Percentiles rank a stretch among this genome's conserved stretches.
Conservation (phyloP, 2,329 filamentous ascomycete genomes). For the Rhinocladiella mackenziei region DNA sequence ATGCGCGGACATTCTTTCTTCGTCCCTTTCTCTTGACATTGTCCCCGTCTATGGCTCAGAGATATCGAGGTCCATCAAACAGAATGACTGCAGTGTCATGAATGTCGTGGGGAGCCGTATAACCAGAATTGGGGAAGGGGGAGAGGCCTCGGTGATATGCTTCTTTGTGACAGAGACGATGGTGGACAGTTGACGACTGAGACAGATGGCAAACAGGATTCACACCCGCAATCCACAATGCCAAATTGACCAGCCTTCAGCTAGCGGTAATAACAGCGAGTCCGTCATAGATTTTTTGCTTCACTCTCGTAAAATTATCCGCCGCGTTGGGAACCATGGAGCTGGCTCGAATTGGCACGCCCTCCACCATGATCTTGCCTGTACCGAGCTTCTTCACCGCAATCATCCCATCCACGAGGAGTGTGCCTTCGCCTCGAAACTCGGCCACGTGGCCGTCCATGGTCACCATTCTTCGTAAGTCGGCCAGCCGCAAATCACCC, state of each 20-base stretch:
- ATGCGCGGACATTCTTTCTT: no score
- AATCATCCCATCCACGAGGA: slow-evolving; percentile 83
- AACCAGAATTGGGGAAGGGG: no score
- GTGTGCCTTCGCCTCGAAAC: slow-evolving; percentile 85
- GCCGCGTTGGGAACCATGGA: slow-evolving; percentile 48
- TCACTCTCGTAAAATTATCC: slow-evolving; percentile 78
- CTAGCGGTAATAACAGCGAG: slow-evolving; percentile 82
- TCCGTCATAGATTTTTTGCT: slow-evolving; percentile 87
- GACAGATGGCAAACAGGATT: no score
- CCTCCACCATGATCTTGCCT: slow-evolving; percentile 85
- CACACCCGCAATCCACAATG: no score
- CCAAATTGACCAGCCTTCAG: slow-evolving; percentile 35
- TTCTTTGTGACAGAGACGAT: no score
- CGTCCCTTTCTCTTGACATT: not conserved
- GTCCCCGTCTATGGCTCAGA: not conserved
- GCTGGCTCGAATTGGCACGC: slow-evolving; percentile 56
- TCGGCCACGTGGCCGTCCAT: slow-evolving; percentile 79
- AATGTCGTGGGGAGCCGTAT: no score
- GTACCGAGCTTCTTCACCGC: slow-evolving; percentile 82
- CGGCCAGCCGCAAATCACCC: slow-evolving; percentile 83
- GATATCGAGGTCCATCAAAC: not conserved
- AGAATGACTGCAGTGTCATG: no score
- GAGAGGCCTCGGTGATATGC: no score
- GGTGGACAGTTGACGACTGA: no score
- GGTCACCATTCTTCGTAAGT: slow-evolving; percentile 80